These are phyloP conservation scores for Groenewaldozyma tartarivorans DNA, from an alignment of 805 yeast genomes.

Conservation along the genomic window DNA sequence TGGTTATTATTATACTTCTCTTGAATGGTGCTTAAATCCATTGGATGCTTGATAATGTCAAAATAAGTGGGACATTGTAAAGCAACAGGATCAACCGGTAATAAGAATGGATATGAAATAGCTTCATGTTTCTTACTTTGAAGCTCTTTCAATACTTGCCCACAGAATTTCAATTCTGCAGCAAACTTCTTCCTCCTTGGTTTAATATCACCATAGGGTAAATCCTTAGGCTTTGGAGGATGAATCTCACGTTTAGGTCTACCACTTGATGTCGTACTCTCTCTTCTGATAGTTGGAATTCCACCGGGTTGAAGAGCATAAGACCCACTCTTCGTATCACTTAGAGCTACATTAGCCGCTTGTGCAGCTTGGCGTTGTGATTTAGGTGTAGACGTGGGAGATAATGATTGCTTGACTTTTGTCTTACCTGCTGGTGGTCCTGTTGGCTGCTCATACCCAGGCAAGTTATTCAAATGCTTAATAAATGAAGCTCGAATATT, in stretches of 20 bases:
- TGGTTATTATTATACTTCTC: conserved; percentile 75
- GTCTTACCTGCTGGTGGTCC: conserved; percentile 12
- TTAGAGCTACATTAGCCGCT: conserved; percentile 18
- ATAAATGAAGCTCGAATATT: conserved; percentile 87
- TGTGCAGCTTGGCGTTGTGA: conserved; percentile 21
- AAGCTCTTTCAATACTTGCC: conserved; percentile 72
- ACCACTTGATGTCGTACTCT: conserved; percentile 48
- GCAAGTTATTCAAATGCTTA: conserved; percentile 87
- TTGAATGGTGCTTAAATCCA: conserved; percentile 86
- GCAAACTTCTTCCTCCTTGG: conserved; percentile 90
- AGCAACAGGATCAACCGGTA: conserved; percentile 93
- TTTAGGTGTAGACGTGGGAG: conserved; percentile 21
- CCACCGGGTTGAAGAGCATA: conserved; percentile 35
- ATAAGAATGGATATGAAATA: conserved; percentile 81
- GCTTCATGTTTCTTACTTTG: conserved; percentile 73
- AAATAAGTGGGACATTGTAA: conserved; percentile 84
- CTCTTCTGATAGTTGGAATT: conserved; percentile 61
- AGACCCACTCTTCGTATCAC: conserved; percentile 18
- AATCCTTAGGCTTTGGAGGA: conserved; percentile 91
- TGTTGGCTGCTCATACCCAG: conserved; percentile 40
- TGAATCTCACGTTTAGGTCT: conserved; percentile 94
- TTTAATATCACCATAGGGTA: conserved; percentile 72
- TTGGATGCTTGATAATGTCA: conserved; percentile 81
- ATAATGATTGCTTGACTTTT: conserved; percentile 17
- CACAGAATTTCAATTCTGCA: conserved; percentile 80